Evolutionary conservation across 176 grass and related monocot species (phyloP), one percentile per base, ranked within the genome.

Genomic region (Echinochloa phyllopogon): DNA sequence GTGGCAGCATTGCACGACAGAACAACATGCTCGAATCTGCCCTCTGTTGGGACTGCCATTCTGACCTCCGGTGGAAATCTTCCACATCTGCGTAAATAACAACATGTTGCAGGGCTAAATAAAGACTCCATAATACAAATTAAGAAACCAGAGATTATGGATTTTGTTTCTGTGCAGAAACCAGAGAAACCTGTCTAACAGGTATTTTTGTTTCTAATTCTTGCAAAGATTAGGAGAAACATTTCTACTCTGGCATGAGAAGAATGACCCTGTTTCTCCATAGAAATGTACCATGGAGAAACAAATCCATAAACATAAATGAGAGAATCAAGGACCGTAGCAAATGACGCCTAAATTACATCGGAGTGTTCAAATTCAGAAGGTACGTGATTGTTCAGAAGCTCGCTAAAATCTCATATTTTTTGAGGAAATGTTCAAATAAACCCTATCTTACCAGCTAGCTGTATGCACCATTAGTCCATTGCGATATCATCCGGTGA

Each of bases 21-120:
- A 48, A 91, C 89, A 48, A 87, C 77, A 57, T 84, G 89, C 52
- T 91, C 89, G 33, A 87, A 91, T 11, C 81, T 91, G 67, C 85
- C 81, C 58, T 84, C 76, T 6, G 50, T 40, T 37, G 85, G 89
- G 20, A 87, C 81, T 18, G 85, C 85, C 7, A 81, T 91, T 76
- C 76, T 84, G 39, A 91, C 89, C 49, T 76, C 50, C 4, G 89
- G 89, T 3, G 85, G 76, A 80, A 51, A 81, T 76, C 89, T 87
- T 69, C 85, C 89, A 65, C 89, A 91, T 52, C 89, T 91, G 55
- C 56, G 41, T 15, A 86, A 43, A 13, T 38, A 70, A 62, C n/a
- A 67, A 68, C 14, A 21, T 43, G 52, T 10, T 52, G 6, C 42
- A 74, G 63, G 37, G 42, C 14, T 65, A 76, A 43, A 48, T 60